Conservation (phyloP, 2,329 filamentous ascomycete species). For the Metarhizium rileyi region DNA sequence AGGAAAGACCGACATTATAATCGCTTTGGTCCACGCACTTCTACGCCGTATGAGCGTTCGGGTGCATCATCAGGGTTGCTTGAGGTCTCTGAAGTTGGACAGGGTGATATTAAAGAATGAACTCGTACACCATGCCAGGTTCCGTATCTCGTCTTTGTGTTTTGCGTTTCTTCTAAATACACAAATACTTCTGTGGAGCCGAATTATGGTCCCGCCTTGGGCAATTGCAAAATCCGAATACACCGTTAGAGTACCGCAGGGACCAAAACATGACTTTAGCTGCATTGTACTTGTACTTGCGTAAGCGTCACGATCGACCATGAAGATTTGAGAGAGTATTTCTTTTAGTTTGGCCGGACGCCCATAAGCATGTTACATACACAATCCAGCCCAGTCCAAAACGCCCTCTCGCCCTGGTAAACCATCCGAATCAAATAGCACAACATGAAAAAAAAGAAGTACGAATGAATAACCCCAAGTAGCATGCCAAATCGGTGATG, state of each 20-base stretch:
- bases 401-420: slow-evolving; percentile 26
- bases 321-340: not conserved
- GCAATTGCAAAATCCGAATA: not conserved
- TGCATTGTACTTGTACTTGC: not conserved
- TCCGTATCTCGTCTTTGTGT: not conserved
- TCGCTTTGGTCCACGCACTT: no score
- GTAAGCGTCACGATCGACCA: not conserved
- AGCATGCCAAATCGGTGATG: slow-evolving; percentile 2
- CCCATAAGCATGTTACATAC: slow-evolving; percentile 13
- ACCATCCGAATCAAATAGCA: slow-evolving; percentile 7
- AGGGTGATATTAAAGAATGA: not conserved
- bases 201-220: not conserved
- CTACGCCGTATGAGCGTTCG: no score
- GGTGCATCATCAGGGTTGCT: not conserved
- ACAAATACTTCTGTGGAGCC: not conserved
- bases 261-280: not conserved
- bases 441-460: not conserved
- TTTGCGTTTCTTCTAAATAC: not conserved
- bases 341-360: slow-evolving; percentile 8
- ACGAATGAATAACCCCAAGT: slow-evolving; percentile 1
- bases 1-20: no score
- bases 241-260: not conserved
- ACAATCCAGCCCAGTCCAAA: slow-evolving; percentile 25
- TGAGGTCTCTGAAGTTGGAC: not conserved
- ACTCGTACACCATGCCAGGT: not conserved